Conservation (phyloP, 257 asterid genomes). For the Petunia axillaris region DNA sequence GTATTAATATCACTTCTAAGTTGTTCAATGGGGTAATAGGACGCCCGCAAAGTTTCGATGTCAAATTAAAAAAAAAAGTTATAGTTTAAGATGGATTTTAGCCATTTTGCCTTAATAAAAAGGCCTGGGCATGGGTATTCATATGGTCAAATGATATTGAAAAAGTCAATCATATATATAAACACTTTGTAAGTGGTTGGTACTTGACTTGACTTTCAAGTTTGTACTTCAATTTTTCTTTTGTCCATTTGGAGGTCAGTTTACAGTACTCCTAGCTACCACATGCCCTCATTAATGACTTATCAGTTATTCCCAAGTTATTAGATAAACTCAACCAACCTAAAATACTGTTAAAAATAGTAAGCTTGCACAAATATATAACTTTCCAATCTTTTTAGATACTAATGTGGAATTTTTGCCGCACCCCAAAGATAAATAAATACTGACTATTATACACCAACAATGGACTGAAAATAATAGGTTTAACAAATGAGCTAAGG, state of each 20-base stretch:
- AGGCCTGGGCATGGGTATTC: background rate
- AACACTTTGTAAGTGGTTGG: constrained; percentile 10
- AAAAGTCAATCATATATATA: background rate
- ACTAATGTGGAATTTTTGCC: too few species aligned
- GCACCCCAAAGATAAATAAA: too few species aligned
- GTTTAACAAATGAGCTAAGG: background rate
- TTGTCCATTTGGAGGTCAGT: background rate
- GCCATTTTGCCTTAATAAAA: background rate
- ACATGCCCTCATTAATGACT: constrained; percentile 20
- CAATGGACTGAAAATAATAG: constrained; percentile 1
- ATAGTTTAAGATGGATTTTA: too few species aligned
- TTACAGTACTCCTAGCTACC: background rate
- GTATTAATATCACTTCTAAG: too few species aligned
- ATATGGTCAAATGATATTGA: constrained; percentile 11
- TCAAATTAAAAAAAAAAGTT: background rate
- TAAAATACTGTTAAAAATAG: too few species aligned
- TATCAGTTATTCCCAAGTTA: background rate
- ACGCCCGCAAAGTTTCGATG: too few species aligned
- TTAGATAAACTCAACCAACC: too few species aligned
- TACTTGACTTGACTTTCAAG: constrained; percentile 14
- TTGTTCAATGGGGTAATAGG: too few species aligned
- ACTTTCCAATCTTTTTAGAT: too few species aligned
- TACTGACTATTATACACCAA: background rate
- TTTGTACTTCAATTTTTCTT: background rate
- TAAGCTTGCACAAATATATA: too few species aligned